Evolutionary conservation across 176 grass and related monocot species (phyloP).

Genomic region (Triticum timopheevii): DNA sequence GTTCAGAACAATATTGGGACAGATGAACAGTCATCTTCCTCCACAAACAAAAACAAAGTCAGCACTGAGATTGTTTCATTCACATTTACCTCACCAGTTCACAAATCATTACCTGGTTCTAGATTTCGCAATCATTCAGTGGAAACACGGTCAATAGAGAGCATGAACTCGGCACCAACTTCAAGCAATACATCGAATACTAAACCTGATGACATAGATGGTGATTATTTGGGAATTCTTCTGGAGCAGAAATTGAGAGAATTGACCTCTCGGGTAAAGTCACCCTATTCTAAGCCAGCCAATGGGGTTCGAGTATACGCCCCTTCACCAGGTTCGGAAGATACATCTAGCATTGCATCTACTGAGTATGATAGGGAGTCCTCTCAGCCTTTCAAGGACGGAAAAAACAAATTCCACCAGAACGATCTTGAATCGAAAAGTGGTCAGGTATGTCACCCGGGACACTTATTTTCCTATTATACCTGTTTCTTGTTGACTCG

Average conservation of each 20-base stretch:
- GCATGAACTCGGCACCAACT: conserved; percentile 20
- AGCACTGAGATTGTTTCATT: conserved; percentile 90
- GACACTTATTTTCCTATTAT: conserved; percentile 21
- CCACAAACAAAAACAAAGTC: conserved; percentile 50
- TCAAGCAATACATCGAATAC: conserved; percentile 21
- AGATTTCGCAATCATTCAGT: conserved; percentile 30
- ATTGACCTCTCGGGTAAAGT: conserved; percentile 52
- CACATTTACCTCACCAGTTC: conserved; percentile 86
- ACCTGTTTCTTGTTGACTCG: conserved; percentile 15
- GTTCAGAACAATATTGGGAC: conserved; percentile 77
- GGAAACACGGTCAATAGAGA: conserved; percentile 26
- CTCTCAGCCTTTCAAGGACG: conserved; percentile 45
- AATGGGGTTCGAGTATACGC: conserved; percentile 30
- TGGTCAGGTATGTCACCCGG: conserved; percentile 43
- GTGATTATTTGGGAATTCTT: conserved; percentile 80
- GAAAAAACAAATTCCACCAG: conserved; percentile 5
- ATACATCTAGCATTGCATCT: conserved; percentile 51
- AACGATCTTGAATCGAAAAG: conserved; percentile 28
- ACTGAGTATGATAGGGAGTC: conserved; percentile 54
- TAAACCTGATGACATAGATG: conserved; percentile 52
- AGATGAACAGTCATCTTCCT: conserved; percentile 50
- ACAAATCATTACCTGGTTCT: conserved; percentile 50
- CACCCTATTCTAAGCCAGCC: conserved; percentile 55
- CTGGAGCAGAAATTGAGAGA: conserved; percentile 91
- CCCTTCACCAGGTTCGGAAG: conserved; percentile 35